Conservation (phyloP, 139 green algal species). For the Coccomyxa sp. region DNA sequence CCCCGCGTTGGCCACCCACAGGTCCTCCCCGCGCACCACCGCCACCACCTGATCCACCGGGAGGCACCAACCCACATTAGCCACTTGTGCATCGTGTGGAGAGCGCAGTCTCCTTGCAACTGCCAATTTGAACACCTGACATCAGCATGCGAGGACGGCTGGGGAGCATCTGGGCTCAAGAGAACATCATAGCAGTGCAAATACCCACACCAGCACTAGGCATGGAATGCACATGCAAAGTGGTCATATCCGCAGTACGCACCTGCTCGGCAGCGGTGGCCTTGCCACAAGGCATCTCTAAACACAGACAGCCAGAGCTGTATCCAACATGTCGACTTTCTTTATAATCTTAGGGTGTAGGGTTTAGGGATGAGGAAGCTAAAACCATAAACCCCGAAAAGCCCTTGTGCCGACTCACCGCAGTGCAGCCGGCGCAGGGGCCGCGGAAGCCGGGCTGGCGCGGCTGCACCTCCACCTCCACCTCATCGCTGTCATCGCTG, state of each 20-base stretch:
- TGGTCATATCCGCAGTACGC: too few species aligned
- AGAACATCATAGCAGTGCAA: too few species aligned
- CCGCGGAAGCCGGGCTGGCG: slow-evolving; percentile 21
- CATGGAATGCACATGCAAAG: too few species aligned
- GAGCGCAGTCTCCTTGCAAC: neutral
- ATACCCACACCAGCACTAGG: too few species aligned
- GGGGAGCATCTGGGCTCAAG: neutral
- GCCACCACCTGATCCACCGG: slow-evolving; percentile 13
- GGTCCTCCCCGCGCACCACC: slow-evolving; percentile 14
- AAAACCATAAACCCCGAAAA: neutral
- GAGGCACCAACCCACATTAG: neutral
- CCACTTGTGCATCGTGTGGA: neutral
- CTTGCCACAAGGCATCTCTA: too few species aligned
- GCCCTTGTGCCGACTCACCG: slow-evolving; percentile 18
- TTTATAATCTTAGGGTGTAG: too few species aligned
- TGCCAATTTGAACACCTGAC: neutral
- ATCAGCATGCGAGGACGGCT: neutral
- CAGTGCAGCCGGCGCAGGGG: slow-evolving; percentile 52
- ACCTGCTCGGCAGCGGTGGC: too few species aligned
- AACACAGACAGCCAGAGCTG: too few species aligned
- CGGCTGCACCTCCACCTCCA: slow-evolving; percentile 3
- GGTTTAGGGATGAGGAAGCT: too few species aligned
- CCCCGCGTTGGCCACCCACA: slow-evolving; percentile 56
- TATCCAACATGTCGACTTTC: too few species aligned
- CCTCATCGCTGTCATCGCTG: slow-evolving; percentile 12